Evolutionary conservation across 768 basidiomycete species (phyloP), one percentile per base, ranked within the genome.

Genomic region (Rossbeevera mucosa): DNA sequence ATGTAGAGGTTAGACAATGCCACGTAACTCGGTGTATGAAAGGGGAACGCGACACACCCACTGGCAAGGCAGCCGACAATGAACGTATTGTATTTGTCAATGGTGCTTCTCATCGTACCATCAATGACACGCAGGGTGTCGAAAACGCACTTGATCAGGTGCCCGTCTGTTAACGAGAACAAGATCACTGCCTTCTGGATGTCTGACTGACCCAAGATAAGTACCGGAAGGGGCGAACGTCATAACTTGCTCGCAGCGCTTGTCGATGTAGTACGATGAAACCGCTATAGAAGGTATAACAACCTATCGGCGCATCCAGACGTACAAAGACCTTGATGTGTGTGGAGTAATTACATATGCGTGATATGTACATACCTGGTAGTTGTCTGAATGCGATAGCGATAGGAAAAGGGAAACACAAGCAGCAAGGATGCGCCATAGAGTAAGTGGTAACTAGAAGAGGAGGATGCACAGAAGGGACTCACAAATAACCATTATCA

Each of bases 141-240:
- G n/a, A n/a, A n/a, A n/a, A n/a, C n/a, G n/a, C n/a, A n/a, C n/a
- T n/a, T n/a, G n/a, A n/a, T n/a, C n/a, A n/a, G n/a, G n/a, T n/a
- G n/a, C n/a, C n/a, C n/a, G n/a, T n/a, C n/a, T n/a, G n/a, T n/a
- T n/a, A n/a, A n/a, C n/a, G n/a, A n/a, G n/a, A n/a, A n/a, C n/a
- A n/a, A n/a, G n/a, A n/a, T n/a, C n/a, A n/a, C n/a, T n/a, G n/a
- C n/a, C n/a, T n/a, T n/a, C n/a, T n/a, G n/a, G n/a, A n/a, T n/a
- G n/a, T n/a, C n/a, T n/a, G n/a, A n/a, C n/a, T n/a, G n/a, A n/a
- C n/a, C 85, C 85, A 13, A 82, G 61, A 16, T 78, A 80, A n/a
- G 81, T 76, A 21, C 77, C 77, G 16, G 80, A 78, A 13, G 79
- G 78, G 30, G 74, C 78, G 40, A 85, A 67, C 14, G 82, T 78